Percentiles rank a stretch among this genome's conserved stretches.
These are phyloP conservation scores for Gelatoporia subvermispora DNA, from an alignment of 768 basidiomycete species.

Conservation along the genomic window DNA sequence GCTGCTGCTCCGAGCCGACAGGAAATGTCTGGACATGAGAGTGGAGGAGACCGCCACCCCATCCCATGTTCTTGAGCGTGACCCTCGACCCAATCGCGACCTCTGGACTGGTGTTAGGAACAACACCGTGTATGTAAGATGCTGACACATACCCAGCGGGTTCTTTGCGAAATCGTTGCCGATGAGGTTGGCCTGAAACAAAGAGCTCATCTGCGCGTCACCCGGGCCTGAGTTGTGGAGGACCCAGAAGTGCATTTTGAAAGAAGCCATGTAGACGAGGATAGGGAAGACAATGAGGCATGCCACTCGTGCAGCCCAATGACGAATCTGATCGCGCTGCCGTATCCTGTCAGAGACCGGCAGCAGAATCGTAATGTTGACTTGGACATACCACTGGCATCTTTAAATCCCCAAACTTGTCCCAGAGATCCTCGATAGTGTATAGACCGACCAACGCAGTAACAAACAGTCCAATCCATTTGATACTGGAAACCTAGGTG, in stretches of 20 bases:
- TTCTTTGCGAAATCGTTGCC: constrained; percentile 93
- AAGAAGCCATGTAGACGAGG: constrained; percentile 87
- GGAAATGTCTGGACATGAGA: constrained; percentile 97
- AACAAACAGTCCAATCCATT: constrained; percentile 94
- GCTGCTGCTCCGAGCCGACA: constrained; percentile 87
- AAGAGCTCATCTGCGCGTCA: constrained; percentile 96
- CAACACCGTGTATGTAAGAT: background rate
- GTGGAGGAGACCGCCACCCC: constrained; percentile 93
- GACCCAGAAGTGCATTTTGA: constrained; percentile 95
- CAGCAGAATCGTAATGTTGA: background rate
- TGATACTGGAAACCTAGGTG: constrained; percentile 56
- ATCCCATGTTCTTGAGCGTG: constrained; percentile 96
- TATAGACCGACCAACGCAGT: constrained; percentile 93
- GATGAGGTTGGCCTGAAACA: constrained; percentile 93
- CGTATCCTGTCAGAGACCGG: constrained; percentile 2
- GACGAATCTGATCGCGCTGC: constrained; percentile 81
- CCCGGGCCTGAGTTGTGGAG: constrained; percentile 93
- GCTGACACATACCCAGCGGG: constrained; percentile 62
- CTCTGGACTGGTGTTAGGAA: constrained; percentile 40
- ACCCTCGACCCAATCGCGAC: constrained; percentile 86
- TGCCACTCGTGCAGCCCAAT: constrained; percentile 83
- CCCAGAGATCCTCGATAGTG: constrained; percentile 97
- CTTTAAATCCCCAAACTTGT: constrained; percentile 92
- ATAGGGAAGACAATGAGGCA: constrained; percentile 89
- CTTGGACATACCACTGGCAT: constrained; percentile 72